These are phyloP conservation scores for Paxillus involutus DNA, from an alignment of 768 basidiomycete species.

Conservation along the genomic window DNA sequence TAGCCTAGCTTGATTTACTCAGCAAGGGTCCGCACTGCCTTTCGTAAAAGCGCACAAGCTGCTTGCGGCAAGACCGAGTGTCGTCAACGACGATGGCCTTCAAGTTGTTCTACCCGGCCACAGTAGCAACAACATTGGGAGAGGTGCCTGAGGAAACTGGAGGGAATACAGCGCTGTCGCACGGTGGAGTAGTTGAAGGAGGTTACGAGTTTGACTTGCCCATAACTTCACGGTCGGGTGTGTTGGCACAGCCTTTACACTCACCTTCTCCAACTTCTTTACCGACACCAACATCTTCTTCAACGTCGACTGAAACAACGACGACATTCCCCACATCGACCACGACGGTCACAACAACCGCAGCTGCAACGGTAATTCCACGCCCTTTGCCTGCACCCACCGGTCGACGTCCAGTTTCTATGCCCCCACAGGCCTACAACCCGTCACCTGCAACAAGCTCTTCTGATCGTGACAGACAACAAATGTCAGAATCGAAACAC, in stretches of 20 bases:
- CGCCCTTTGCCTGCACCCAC: slow-evolving; percentile 32
- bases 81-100: slow-evolving; percentile 24
- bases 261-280: slow-evolving; percentile 15
- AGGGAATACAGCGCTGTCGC: slow-evolving; percentile 44
- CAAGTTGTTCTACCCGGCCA: slow-evolving; percentile 43
- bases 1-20: slow-evolving; percentile 18
- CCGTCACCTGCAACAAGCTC: slow-evolving; percentile 32
- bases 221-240: slow-evolving; percentile 34
- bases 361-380: slow-evolving; percentile 30
- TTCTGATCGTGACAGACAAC: slow-evolving; percentile 31
- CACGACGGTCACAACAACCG: slow-evolving; percentile 7
- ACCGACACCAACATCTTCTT: slow-evolving; percentile 6
- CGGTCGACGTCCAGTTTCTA: slow-evolving; percentile 59
- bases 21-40: slow-evolving; percentile 22
- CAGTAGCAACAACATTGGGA: slow-evolving; percentile 45
- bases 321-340: slow-evolving; percentile 1
- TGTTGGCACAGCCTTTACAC: slow-evolving; percentile 22
- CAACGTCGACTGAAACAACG: slow-evolving; percentile 13
- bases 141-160: slow-evolving; percentile 51
- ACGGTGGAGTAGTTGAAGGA: slow-evolving; percentile 48
- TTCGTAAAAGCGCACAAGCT: not conserved
- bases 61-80: not conserved
- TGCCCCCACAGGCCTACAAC: slow-evolving; percentile 64
- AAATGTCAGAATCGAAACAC: slow-evolving; percentile 27
- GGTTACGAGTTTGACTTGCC: slow-evolving; percentile 70